Evolutionary conservation across 164 flowering plant species (phyloP).

Genomic region (Umbellularia californica): DNA sequence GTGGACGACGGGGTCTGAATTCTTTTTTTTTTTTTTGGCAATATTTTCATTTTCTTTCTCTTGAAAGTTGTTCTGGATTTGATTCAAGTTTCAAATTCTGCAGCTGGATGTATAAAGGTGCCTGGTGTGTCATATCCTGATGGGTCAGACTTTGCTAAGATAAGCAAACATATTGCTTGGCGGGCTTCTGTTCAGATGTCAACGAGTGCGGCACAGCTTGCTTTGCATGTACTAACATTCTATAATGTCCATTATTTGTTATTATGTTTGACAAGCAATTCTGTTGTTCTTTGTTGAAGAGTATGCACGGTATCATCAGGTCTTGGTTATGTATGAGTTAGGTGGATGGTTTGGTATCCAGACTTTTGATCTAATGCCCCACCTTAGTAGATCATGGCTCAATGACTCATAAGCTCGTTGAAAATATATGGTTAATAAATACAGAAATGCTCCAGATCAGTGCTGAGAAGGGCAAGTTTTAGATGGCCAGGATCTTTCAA

Average conservation of each 20-base stretch:
- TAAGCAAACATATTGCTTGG: constrained; percentile 72
- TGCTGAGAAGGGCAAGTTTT: too few species aligned
- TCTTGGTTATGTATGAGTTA: not conserved
- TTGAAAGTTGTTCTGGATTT: constrained; percentile 26
- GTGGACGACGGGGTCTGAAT: constrained; percentile 81
- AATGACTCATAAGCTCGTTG: too few species aligned
- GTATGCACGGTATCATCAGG: not conserved
- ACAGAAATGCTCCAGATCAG: too few species aligned
- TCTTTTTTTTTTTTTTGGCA: constrained; percentile 3
- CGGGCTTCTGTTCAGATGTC: constrained; percentile 79
- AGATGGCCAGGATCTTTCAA: too few species aligned
- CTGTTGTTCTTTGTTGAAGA: not conserved
- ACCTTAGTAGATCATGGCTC: not conserved
- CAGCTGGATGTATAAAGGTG: constrained; percentile 81
- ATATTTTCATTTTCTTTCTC: constrained; percentile 14
- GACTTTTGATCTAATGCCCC: not conserved
- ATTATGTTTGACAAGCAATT: not conserved
- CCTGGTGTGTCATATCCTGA: constrained; percentile 76
- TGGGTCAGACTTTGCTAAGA: constrained; percentile 61
- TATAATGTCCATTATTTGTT: not conserved
- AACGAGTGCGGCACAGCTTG: constrained; percentile 63
- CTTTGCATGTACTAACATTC: constrained; percentile 54
- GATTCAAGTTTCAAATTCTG: constrained; percentile 34
- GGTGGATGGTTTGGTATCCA: not conserved
- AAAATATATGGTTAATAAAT: too few species aligned